phyloP scores from a whole-genome alignment of 192 early-diverging fungal genomes.

The Backusella tuberculispora region DNA sequence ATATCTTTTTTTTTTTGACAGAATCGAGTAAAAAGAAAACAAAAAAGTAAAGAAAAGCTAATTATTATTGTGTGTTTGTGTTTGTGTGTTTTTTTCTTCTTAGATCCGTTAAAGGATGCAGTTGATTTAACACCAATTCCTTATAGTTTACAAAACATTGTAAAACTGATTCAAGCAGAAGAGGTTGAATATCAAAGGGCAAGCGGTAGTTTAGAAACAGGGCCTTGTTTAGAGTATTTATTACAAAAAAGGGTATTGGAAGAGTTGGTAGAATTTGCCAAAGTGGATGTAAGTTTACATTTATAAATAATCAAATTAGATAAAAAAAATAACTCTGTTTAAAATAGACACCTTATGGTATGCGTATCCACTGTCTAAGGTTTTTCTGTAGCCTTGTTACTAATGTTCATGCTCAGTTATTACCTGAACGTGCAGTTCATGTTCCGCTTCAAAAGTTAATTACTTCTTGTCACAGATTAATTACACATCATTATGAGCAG shows the following conservation, averaged over 20 bases:
- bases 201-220: conserved; percentile 37
- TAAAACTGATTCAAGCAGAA: conserved; percentile 43
- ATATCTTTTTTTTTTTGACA: not conserved
- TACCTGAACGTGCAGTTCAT: conserved; percentile 46
- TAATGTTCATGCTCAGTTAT: conserved; percentile 44
- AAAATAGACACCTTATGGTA: conserved; percentile 44
- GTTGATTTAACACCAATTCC: conserved; percentile 44
- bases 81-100: not conserved
- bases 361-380: conserved; percentile 43
- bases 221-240: conserved; percentile 42
- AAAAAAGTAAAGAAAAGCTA: not conserved
- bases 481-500: conserved; percentile 43
- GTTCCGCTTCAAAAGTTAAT: conserved; percentile 44
- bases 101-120: conserved; percentile 44
- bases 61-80: not conserved
- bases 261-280: conserved; percentile 43
- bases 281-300: conserved; percentile 42
- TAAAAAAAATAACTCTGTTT: not conserved
- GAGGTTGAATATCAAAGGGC: conserved; percentile 41
- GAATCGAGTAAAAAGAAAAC: not conserved
- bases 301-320: not conserved
- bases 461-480: conserved; percentile 41
- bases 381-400: conserved; percentile 44
- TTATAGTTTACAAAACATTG: conserved; percentile 35
- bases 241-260: conserved; percentile 41